A percentile compares a stretch with the other conserved stretches of the same genome.
Conservation (phyloP, 148 eudicot genomes). For the Salicornia ramosissima region DNA sequence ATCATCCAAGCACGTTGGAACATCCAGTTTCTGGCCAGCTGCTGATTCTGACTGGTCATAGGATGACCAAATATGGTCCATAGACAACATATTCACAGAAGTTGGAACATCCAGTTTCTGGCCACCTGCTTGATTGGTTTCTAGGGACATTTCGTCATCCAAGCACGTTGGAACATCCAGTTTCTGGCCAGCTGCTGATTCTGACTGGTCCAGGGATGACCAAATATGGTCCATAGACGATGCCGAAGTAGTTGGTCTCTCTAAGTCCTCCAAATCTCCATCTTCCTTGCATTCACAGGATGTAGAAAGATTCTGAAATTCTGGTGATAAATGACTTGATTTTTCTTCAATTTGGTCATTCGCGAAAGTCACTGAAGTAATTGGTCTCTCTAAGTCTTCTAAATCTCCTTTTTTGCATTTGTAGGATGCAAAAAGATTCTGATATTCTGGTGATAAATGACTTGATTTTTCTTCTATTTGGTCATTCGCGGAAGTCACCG, state of each 20-base stretch:
- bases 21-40: neutral
- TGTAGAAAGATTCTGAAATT: slow-evolving; percentile 23
- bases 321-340: slow-evolving; percentile 22
- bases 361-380: slow-evolving; percentile 7
- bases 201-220: neutral
- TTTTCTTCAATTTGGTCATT: slow-evolving; percentile 20
- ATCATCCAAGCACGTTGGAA: slow-evolving; percentile 15
- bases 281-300: slow-evolving; percentile 15
- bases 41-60: neutral
- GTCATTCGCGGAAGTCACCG: slow-evolving; percentile 17
- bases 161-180: slow-evolving; percentile 11
- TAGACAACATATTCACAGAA: no score
- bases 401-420: slow-evolving; percentile 12
- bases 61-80: no score
- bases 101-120: no score
- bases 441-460: slow-evolving; percentile 23
- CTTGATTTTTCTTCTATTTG: slow-evolving; percentile 20
- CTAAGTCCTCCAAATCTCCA: slow-evolving; percentile 9
- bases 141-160: slow-evolving; percentile 23
- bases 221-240: no score
- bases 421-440: slow-evolving; percentile 18
- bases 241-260: slow-evolving; percentile 4
- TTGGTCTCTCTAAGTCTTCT: slow-evolving; percentile 9
- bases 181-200: neutral
- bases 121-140: no score